Evolutionary conservation across 345 rosid species (phyloP).

Genomic region (Eucalyptus curtisii): DNA sequence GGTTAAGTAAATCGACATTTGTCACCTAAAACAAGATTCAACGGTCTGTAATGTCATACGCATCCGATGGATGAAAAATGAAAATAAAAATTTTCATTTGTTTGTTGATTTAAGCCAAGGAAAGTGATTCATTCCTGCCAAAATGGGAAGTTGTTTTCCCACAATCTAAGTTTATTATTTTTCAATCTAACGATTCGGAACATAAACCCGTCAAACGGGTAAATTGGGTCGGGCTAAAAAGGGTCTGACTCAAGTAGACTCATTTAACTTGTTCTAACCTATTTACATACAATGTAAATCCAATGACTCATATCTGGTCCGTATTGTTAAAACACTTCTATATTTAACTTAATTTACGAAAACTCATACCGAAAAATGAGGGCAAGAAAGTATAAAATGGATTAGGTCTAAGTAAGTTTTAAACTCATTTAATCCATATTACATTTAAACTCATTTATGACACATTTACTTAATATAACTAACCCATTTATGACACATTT

Average conservation of each 20-base stretch:
- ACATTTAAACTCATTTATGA: no score
- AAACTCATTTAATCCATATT: no score
- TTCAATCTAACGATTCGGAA: rapidly evolving
- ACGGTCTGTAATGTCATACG: not conserved
- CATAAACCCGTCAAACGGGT: rapidly evolving
- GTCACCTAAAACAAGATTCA: not conserved
- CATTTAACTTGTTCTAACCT: rapidly evolving
- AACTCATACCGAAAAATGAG: no score
- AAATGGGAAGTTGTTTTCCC: not conserved
- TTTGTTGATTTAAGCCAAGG: no score
- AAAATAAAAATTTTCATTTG: no score
- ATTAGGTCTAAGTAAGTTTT: no score
- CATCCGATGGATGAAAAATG: not conserved
- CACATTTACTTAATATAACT: no score
- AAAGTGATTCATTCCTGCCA: rapidly evolving
- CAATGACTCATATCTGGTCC: rapidly evolving
- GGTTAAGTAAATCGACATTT: rapidly evolving
- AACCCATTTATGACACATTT: no score
- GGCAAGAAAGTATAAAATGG: no score
- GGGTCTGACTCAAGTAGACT: rapidly evolving
- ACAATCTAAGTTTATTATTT: no score
- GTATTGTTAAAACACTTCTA: rapidly evolving
- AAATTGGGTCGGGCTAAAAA: rapidly evolving
- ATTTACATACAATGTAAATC: no score
- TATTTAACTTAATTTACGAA: rapidly evolving